Base-by-base conservation (phyloP, 768 basidiomycete species). In the Podaxis pistillaris region DNA sequence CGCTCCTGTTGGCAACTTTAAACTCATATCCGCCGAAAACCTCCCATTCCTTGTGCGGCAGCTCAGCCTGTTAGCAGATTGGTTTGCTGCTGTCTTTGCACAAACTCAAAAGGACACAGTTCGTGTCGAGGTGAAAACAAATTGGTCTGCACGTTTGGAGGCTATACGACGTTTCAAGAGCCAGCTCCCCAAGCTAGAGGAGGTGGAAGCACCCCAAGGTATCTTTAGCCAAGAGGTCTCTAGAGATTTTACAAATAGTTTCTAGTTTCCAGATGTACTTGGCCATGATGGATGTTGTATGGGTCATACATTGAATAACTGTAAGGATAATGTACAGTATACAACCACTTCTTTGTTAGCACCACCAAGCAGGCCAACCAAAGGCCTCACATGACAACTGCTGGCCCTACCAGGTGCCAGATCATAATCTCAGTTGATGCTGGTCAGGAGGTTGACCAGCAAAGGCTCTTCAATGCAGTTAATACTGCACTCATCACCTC, bases 1-100 rank as follows among this genome's bases (percentile, higher is more conserved):
- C 75, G 85, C 89, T 0, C 96, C 97, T 0, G 81, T 98, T 30
- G 96, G 96, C 11, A 86, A 89, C 68, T 96, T 94, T 82, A 98
- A 98, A 79, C 83, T 98, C 61, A 91, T 98, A 56, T 96, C 93
- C 0, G 91, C 93, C 7, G 86, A 89, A 64, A 90, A 88, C 64
- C 80, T 99, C 6, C 93, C 97, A 4, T 76, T 90, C n/a, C 81
- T 96, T 55, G 87, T 97, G 36, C 84, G 96, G 51, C 94, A 97
- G 69, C 83, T 98, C 52, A 89, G 92, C 66, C 78, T 96, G 28
- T 78, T 95, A 58, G 86, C 92, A 1, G 94, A 96, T 76, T 91
- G 95, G 86, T 94, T 96, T 71, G 89, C 93, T 2, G 86, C 88
- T 19, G 86, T 96, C 47, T 97, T 90, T 69, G 80, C 86, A 58